Percentiles rank a stretch among this genome's conserved stretches.
These are phyloP conservation scores for Neurospora sp. DNA, from an alignment of 495 filamentous ascomycete species.

Conservation along the genomic window DNA sequence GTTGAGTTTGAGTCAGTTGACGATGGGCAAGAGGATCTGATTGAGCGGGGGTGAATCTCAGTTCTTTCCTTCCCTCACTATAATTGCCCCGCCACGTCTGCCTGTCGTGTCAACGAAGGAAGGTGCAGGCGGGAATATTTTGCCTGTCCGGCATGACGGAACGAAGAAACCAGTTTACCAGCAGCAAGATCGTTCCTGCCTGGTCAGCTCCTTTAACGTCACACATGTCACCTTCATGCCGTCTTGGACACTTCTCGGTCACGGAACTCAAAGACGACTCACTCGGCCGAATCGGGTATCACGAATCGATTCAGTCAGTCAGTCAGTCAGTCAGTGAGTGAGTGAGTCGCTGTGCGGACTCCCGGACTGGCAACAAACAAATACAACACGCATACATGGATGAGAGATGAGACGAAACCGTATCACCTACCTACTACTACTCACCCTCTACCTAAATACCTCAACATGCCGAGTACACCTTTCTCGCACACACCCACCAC, in stretches of 20 bases:
- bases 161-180: not conserved
- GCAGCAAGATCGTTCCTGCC: not conserved
- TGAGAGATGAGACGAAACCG: not conserved
- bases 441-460: not conserved
- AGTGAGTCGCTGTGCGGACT: not conserved
- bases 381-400: not conserved
- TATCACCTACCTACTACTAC: not conserved
- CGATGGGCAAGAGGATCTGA: constrained; percentile 24
- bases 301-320: not conserved
- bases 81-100: not conserved
- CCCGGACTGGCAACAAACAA: not conserved
- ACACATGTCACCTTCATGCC: not conserved
- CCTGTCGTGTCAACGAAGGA: not conserved
- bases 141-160: not conserved
- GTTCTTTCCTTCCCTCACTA: not conserved
- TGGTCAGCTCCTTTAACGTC: not conserved
- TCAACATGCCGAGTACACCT: not conserved
- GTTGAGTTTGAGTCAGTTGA: constrained; percentile 41
- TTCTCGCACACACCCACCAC: not conserved
- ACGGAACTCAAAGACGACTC: not conserved
- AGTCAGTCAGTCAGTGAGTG: not conserved
- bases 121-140: not conserved
- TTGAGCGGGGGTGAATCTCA: not conserved
- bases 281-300: not conserved
- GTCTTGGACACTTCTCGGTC: not conserved